Base-by-base conservation (phyloP, 2,329 filamentous ascomycete species). In the Diplodia mutila region DNA sequence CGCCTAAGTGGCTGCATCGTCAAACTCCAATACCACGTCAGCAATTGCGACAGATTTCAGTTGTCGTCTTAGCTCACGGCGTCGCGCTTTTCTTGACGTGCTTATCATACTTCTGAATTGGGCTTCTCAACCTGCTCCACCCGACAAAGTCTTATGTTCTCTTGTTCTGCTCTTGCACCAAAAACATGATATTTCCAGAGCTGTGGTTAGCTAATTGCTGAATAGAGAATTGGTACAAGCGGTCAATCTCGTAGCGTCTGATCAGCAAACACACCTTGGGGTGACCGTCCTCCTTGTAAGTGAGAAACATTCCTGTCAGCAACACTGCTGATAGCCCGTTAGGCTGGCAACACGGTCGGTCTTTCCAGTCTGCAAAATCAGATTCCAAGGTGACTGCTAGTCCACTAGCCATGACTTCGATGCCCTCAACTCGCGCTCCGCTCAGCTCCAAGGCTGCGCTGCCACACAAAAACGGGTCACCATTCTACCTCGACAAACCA, bases 401-500 rank as follows among this genome's bases (percentile, higher is more conserved):
- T 23, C 42, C 37, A 29, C 18, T 29, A 63, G n/a, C 7, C 48
- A 67, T 67, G 65, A n/a, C 65, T 32, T 61, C 65, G 21, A 52
- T 67, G 39, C 65, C 65, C 29, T 67, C 65, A 18, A 63, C 66
- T 9, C 49, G 66, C 18, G 37, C 57, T 16, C 55, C 54, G 25
- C 54, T 52, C 37, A 64, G 52, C 34, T 25, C 59, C 23, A 55
- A 67, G 29, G 46, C 42, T 23, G 29, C 51, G 4, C 37, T 64
- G 5, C 39, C 57, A 23, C 57, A 55, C 12, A 67, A 67, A 27
- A 67, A 67, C 16, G 66, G 66, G 2, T 59, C 66, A 4, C 34
- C 66, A 27, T 63, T 51, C 14, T 67, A 67, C 27, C 37, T 67
- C 14, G 66, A 57, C 12, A 67, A 61, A 25, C 55, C 65, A 4